These are phyloP conservation scores for Corynascus novoguineensis DNA, from an alignment of 495 filamentous ascomycete genomes.

Conservation along the genomic window DNA sequence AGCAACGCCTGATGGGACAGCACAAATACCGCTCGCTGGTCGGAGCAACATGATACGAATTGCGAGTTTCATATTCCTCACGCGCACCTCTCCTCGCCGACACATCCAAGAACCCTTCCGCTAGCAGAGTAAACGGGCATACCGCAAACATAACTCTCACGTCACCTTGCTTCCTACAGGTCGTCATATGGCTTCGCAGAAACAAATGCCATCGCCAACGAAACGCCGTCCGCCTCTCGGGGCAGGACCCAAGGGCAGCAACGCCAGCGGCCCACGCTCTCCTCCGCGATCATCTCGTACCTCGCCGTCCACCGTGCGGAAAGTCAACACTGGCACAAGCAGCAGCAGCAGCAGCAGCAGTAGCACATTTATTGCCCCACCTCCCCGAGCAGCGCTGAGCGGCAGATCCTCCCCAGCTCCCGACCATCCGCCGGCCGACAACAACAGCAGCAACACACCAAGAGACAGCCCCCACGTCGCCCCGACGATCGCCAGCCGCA, in stretches of 20 bases:
- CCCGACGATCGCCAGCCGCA: neutral
- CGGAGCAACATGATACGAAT: neutral
- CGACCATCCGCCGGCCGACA: constrained; percentile 22
- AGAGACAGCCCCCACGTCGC: neutral
- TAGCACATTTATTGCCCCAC: constrained; percentile 34
- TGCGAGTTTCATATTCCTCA: neutral
- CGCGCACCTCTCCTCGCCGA: neutral
- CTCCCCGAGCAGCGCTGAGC: constrained; percentile 37
- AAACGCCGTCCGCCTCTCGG: constrained; percentile 9
- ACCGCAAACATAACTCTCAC: neutral
- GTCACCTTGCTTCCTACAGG: constrained; percentile 8
- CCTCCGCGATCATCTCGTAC: constrained; percentile 21
- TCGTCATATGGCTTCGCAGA: no score
- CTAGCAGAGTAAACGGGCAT: neutral
- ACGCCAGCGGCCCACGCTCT: constrained; percentile 1
- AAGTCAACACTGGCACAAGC: neutral
- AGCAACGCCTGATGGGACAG: neutral
- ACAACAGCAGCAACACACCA: neutral
- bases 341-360: constrained; percentile 17
- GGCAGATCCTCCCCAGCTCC: constrained; percentile 33
- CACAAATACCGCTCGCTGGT: neutral
- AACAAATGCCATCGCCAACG: constrained; percentile 18
- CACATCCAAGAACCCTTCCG: neutral
- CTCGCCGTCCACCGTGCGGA: neutral
- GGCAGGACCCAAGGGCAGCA: neutral